These are phyloP conservation scores for Starmerella etchellsii DNA, from an alignment of 805 yeast species.

Conservation along the genomic window DNA sequence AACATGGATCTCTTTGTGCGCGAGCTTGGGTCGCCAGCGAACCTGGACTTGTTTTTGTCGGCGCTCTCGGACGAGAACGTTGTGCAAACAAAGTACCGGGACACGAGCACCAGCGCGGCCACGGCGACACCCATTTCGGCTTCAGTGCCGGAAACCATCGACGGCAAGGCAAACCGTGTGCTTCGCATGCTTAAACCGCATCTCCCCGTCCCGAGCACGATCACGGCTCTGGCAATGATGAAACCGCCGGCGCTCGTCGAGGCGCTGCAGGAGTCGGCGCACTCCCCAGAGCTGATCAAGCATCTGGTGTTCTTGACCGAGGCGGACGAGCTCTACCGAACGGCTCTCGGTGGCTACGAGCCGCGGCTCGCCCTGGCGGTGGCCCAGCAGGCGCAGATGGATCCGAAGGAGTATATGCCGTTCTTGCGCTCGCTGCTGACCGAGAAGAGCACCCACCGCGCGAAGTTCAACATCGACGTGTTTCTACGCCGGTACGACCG, in stretches of 20 bases:
- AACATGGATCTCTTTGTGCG: conserved; percentile 56
- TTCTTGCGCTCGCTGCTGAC: conserved; percentile 69
- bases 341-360: conserved; percentile 71
- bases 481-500: conserved; percentile 51
- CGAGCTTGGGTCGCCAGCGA: conserved; percentile 59
- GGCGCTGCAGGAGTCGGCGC: conserved; percentile 49
- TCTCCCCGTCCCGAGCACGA: conserved; percentile 36
- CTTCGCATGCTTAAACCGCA: conserved; percentile 46
- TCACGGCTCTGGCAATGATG: conserved; percentile 88
- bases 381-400: conserved; percentile 95
- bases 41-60: conserved; percentile 75
- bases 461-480: conserved; percentile 67
- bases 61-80: conserved; percentile 81
- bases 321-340: conserved; percentile 66
- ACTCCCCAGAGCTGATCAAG: conserved; percentile 35
- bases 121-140: neutral
- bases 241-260: conserved; percentile 71
- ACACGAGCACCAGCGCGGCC: conserved; percentile 45
- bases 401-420: conserved; percentile 93
- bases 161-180: conserved; percentile 51
- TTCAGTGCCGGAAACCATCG: neutral
- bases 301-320: conserved; percentile 87
- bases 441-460: conserved; percentile 46
- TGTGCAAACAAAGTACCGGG: conserved; percentile 64
- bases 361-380: conserved; percentile 65